Evolutionary conservation across 768 basidiomycete species (phyloP), one percentile per base, ranked within the genome.

Genomic region (Clitopilus passeckerianus): DNA sequence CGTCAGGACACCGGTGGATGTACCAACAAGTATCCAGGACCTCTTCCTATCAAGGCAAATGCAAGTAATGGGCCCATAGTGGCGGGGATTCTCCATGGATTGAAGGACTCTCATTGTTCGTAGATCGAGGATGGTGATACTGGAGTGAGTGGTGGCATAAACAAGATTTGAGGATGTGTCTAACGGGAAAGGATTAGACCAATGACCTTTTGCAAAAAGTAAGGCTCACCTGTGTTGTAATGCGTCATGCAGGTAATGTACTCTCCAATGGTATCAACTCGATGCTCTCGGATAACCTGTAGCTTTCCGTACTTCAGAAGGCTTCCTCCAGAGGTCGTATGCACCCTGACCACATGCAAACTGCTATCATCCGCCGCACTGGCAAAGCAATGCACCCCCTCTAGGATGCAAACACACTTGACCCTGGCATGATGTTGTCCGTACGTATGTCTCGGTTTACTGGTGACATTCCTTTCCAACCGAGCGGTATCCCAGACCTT

Each of bases 381-480:
- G 10, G 91, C 93, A 71, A 95, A 93, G 68, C 94, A 96, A 71
- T 95, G 90, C 9, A 86, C 82, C 6, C 87, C 86, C 64, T 97
- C 95, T 56, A 98, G 77, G 61, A 89, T 86, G 70, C 92, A 94
- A 15, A 97, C 72, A 65, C 82, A 75, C 69, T 82, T 82, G 57
- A 86, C 80, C 16, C 81, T 80, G 0, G 90, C 87, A 65, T 92
- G 76, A 53, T 80, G 78, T 58, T 80, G 78, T 10, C 72, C 71
- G 68, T 89, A 88, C 1, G 86, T 87, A 67, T 89, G 81, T 63
- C 89, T 70, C 57, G 85, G 86, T 75, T 92, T 92, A 69, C 90
- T 89, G 20, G 95, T 93, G 16, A 97, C 92, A 71, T 94, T 98
- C 59, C 95, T 82, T 68, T 98, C 96, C 50, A 98, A 78, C n/a